phyloP scores from a whole-genome alignment of 1,139 yeast species.

The Debaryomyces fabryi region DNA sequence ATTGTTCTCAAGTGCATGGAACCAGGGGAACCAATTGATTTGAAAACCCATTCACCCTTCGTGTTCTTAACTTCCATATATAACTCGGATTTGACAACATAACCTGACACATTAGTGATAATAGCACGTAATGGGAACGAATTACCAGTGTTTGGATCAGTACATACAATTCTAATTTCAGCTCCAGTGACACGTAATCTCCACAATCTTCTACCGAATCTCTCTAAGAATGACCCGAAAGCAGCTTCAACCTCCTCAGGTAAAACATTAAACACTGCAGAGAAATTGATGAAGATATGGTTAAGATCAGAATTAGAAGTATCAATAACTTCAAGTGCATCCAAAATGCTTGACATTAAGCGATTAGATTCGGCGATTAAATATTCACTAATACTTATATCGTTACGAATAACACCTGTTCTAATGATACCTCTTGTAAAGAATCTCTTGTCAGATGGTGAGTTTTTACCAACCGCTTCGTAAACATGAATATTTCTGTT shows the following conservation, averaged over 20 bases:
- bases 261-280: conserved; percentile 89
- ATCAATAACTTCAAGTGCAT: conserved; percentile 91
- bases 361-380: conserved; percentile 95
- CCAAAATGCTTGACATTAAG: conserved; percentile 92
- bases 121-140: conserved; percentile 96
- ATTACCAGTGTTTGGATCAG: conserved; percentile 82
- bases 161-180: conserved; percentile 93
- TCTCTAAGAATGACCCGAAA: conserved; percentile 94
- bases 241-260: conserved; percentile 98
- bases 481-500: conserved; percentile 97
- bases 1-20: conserved; percentile 96
- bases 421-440: conserved; percentile 97
- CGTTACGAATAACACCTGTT: conserved; percentile 93
- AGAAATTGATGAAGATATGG: conserved; percentile 94
- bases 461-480: conserved; percentile 93
- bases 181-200: conserved; percentile 96
- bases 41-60: conserved; percentile 95
- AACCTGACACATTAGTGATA: conserved; percentile 94
- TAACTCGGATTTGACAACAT: conserved; percentile 92
- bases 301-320: conserved; percentile 94
- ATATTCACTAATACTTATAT: conserved; percentile 89
- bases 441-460: conserved; percentile 91
- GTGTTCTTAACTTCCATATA: conserved; percentile 92
- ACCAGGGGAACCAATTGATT: conserved; percentile 91
- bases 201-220: conserved; percentile 97